These are phyloP conservation scores for Pyrus betulifolia DNA, from an alignment of 306 rosid species.

Conservation along the genomic window DNA sequence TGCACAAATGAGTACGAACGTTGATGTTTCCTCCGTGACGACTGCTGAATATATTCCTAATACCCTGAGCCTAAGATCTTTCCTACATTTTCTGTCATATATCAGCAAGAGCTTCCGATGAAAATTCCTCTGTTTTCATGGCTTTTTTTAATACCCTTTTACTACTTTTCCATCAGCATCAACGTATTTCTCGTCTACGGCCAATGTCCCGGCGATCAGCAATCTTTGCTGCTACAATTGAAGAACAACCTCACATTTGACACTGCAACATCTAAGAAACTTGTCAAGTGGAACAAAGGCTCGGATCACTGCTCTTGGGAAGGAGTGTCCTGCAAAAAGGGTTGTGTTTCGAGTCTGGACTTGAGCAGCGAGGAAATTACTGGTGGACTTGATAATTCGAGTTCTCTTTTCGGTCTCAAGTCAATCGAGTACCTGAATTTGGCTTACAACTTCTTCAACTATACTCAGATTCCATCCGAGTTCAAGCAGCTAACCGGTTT, in stretches of 20 bases:
- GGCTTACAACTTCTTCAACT: constrained; percentile 6
- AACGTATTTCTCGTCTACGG: constrained; percentile 4
- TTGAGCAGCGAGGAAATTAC: neutral
- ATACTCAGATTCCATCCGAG: constrained; percentile 9
- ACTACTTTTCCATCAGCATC: neutral
- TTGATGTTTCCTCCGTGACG: too few relatives aligned
- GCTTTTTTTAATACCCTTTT: neutral
- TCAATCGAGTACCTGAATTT: neutral
- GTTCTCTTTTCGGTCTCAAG: neutral
- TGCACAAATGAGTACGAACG: too few relatives aligned
- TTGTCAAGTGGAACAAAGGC: constrained; percentile 21
- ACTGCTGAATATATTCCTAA: neutral
- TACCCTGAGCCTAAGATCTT: neutral
- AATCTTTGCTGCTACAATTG: constrained; percentile 30
- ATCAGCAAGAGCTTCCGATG: constrained; percentile 19
- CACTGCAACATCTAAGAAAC: neutral
- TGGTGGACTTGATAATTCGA: constrained; percentile 1
- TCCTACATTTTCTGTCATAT: neutral
- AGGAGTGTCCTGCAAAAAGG: constrained; percentile 24
- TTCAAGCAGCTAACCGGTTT: constrained; percentile 2
- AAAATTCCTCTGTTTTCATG: constrained; percentile 18
- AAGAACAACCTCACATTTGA: constrained; percentile 23
- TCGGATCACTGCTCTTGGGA: constrained; percentile 35
- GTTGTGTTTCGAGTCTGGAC: constrained; percentile 19
- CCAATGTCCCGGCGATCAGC: constrained; percentile 37